These are phyloP conservation scores for Acanthamoeba castellanii DNA, from an alignment of 208 protist genomes.

Conservation along the genomic window DNA sequence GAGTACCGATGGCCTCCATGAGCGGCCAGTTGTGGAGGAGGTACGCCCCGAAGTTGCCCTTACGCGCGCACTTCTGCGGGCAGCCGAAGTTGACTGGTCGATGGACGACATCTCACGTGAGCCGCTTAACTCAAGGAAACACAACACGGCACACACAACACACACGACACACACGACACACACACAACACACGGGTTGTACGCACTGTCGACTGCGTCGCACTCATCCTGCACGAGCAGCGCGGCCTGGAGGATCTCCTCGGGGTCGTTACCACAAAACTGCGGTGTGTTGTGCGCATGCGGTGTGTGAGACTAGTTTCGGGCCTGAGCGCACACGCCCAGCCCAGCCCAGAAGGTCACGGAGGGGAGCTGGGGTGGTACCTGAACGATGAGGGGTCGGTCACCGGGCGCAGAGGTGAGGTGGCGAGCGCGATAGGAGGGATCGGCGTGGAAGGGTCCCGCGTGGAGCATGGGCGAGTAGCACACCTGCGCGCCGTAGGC, in stretches of 20 bases:
- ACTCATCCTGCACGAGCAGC: slow-evolving; percentile 84
- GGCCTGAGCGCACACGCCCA: too few species aligned
- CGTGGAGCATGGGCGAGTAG: slow-evolving; percentile 87
- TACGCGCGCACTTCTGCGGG: slow-evolving; percentile 72
- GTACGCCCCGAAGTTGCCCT: slow-evolving; percentile 83
- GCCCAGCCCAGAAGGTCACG: not conserved
- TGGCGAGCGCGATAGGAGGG: slow-evolving; percentile 1
- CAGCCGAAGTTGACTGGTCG: slow-evolving; percentile 63
- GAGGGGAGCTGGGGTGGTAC: not conserved
- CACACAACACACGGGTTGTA: not conserved
- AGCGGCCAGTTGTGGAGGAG: slow-evolving; percentile 77
- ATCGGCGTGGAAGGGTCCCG: not conserved
- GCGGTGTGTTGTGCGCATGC: not conserved
- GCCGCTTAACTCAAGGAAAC: not conserved
- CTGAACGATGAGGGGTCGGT: slow-evolving; percentile 88
- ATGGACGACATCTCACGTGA: too few species aligned
- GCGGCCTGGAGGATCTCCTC: slow-evolving; percentile 86
- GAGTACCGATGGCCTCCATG: slow-evolving; percentile 49
- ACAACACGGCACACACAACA: too few species aligned
- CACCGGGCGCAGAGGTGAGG: slow-evolving; percentile 71
- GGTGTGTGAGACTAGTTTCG: too few species aligned
- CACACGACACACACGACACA: too few species aligned
- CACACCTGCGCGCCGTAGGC: slow-evolving; percentile 77
- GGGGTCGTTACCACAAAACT: slow-evolving; percentile 89
- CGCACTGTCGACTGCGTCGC: slow-evolving; percentile 86